Base-by-base conservation (phyloP, 2,329 filamentous ascomycete genomes). In the Cercospora nicotianae region DNA sequence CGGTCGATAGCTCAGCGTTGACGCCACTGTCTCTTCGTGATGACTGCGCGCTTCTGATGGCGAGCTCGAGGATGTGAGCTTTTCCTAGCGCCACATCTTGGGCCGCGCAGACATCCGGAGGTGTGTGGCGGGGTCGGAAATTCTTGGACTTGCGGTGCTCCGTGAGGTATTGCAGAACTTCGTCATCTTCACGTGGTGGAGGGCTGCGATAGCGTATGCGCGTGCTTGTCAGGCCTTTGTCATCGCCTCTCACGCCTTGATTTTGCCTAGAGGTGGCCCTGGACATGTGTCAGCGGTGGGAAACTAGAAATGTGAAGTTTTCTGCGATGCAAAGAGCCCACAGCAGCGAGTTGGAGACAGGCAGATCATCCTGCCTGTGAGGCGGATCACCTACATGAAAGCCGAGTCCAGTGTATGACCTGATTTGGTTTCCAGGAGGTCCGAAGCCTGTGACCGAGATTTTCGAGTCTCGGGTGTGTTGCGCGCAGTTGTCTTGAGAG, bases 201-300 rank as follows among this genome's bases (percentile, higher is more conserved):
- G 71, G 71, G 31, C 71, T 73, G 1, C 23, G 42, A 62, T 73
- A 73, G 30, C 63, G 65, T 30, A 73, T 70, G 20, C 65, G 71
- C 51, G 62, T 70, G 28, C 64, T 63, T 28, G 71, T 73, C 16
- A 59, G n/a, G 26, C 62, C 65, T 33, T 59, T 45, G 59, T 70
- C 69, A 1, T 64, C 30, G 42, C 69, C 69, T 58, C 69, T 66
- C 7, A 31, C 31, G 10, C 39, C 39, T 20, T 12, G 60, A 26
- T 57, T 23, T 20, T 45, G 45, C 28, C 33, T 63, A n/a, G 36
- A 62, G 20, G 60, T 48, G 36, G 51, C 51, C 62, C 62, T 64
- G 51, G 16, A 12, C 3, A n/a, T 2, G 16, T 31, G 62, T 64
- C 10, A 62, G 60, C 23, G 26, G 4, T 8, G 16, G 4, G 28